Conservation (phyloP, 768 basidiomycete species). For the Cystofilobasidium capitatum region DNA sequence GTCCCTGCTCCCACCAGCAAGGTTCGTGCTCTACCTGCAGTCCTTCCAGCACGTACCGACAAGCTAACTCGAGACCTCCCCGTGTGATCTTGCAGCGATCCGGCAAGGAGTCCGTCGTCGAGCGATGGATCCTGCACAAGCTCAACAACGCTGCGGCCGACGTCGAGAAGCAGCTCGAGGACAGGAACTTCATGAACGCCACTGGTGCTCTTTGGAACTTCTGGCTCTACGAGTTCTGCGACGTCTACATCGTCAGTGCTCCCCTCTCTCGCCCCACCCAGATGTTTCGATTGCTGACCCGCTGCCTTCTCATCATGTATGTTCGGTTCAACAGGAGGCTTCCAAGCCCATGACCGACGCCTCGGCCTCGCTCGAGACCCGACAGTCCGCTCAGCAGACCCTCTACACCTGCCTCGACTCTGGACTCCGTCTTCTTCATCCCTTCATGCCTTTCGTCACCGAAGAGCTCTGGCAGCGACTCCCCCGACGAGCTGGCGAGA, state of each 20-base stretch:
- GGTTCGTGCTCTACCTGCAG: constrained; percentile 43
- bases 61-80: background rate
- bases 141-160: constrained; percentile 70
- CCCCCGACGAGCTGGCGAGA: constrained; percentile 70
- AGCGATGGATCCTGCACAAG: constrained; percentile 91
- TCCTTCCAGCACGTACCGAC: background rate
- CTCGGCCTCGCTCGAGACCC: constrained; percentile 50
- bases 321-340: constrained; percentile 60
- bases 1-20: constrained; percentile 60
- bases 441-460: constrained; percentile 98
- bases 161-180: constrained; percentile 61
- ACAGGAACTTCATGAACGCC: constrained; percentile 86
- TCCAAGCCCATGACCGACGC: constrained; percentile 97
- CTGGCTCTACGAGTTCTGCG: constrained; percentile 98
- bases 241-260: constrained; percentile 82
- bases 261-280: constrained; percentile 4
- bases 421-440: constrained; percentile 82
- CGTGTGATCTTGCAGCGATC: constrained; percentile 52
- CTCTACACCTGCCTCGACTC: constrained; percentile 87
- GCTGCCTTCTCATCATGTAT: constrained; percentile 6
- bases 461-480: constrained; percentile 98
- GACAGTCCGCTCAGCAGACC: constrained; percentile 84
- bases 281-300: background rate
- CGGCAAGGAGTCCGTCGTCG: constrained; percentile 80
- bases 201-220: constrained; percentile 79